Conservation (phyloP, 2,329 filamentous ascomycete genomes). For the Parascedosporium putredinis region DNA sequence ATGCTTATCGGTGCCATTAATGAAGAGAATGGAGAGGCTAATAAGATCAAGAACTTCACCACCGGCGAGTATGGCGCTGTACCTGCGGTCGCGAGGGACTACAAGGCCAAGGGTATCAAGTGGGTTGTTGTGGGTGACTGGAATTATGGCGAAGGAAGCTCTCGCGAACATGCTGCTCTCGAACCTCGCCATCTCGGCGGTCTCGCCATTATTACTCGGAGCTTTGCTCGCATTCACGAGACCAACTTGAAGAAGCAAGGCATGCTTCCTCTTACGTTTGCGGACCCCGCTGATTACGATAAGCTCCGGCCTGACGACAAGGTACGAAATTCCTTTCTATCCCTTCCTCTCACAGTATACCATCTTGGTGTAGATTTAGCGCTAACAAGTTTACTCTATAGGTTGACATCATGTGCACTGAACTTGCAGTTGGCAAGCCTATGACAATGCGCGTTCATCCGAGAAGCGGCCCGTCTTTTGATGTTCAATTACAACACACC, state of each 20-base stretch:
- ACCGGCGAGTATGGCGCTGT: constrained; percentile 79
- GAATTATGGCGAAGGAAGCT: constrained; percentile 98
- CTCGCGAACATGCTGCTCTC: constrained; percentile 95
- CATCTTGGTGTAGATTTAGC: too few relatives aligned
- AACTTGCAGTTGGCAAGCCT: constrained; percentile 87
- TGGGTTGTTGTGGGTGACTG: constrained; percentile 99
- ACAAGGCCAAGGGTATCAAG: constrained; percentile 92
- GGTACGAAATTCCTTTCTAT: constrained; percentile 28
- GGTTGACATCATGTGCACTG: constrained; percentile 77
- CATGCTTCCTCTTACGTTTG: constrained; percentile 96
- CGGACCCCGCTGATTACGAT: constrained; percentile 92
- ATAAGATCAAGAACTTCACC: constrained; percentile 90
- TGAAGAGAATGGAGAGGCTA: constrained; percentile 89
- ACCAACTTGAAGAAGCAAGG: constrained; percentile 99
- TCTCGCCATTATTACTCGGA: constrained; percentile 90
- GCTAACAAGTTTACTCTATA: constrained; percentile 19
- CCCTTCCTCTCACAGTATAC: background rate
- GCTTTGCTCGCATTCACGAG: constrained; percentile 98
- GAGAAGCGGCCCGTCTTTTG: constrained; percentile 67
- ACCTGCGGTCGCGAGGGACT: constrained; percentile 88
- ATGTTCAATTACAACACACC: constrained; percentile 80
- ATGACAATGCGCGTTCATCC: constrained; percentile 87
- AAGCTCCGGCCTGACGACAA: constrained; percentile 90
- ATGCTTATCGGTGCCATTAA: constrained; percentile 98
- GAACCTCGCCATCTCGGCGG: constrained; percentile 96